These are phyloP conservation scores for Penicillium sp. DNA, from an alignment of 2,329 filamentous ascomycete genomes.

Conservation along the genomic window DNA sequence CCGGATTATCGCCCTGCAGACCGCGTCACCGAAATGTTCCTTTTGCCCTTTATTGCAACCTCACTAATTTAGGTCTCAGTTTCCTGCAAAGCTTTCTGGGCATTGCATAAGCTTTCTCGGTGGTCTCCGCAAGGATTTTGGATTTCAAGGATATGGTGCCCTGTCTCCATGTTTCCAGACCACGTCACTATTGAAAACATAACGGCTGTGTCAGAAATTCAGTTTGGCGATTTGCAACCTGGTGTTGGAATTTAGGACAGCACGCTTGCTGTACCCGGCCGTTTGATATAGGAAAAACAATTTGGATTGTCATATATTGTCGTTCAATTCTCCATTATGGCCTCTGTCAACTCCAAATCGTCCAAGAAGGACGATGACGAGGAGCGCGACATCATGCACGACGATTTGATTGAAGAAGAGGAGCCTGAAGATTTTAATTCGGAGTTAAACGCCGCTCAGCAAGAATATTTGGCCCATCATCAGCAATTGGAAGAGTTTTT, in stretches of 20 bases:
- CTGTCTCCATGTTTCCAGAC: constrained; percentile 11
- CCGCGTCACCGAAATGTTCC: constrained; percentile 25
- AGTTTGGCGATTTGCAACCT: background rate
- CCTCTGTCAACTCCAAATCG: constrained; percentile 24
- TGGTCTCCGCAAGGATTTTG: constrained; percentile 12
- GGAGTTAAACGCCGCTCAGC: constrained; percentile 31
- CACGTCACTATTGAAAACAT: constrained; percentile 18
- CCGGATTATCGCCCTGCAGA: constrained; percentile 15
- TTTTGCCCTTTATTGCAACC: constrained; percentile 16
- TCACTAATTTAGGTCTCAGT: constrained; percentile 17
- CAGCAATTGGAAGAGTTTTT: constrained; percentile 43
- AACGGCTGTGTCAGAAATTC: constrained; percentile 14
- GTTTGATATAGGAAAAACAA: background rate
- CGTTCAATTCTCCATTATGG: constrained; percentile 20
- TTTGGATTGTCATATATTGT: background rate
- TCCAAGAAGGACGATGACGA: constrained; percentile 30
- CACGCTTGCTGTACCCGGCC: background rate
- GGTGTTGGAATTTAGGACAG: background rate
- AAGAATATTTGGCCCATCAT: constrained; percentile 33
- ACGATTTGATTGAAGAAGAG: constrained; percentile 33
- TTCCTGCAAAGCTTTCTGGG: background rate
- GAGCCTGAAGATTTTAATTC: constrained; percentile 36
- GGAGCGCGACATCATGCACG: constrained; percentile 29
- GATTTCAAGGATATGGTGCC: constrained; percentile 13
- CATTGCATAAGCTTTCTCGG: background rate